Percentiles rank a stretch among this genome's conserved stretches.
Conservation (phyloP, 768 basidiomycete genomes). For the Amanita pallidorosea region DNA sequence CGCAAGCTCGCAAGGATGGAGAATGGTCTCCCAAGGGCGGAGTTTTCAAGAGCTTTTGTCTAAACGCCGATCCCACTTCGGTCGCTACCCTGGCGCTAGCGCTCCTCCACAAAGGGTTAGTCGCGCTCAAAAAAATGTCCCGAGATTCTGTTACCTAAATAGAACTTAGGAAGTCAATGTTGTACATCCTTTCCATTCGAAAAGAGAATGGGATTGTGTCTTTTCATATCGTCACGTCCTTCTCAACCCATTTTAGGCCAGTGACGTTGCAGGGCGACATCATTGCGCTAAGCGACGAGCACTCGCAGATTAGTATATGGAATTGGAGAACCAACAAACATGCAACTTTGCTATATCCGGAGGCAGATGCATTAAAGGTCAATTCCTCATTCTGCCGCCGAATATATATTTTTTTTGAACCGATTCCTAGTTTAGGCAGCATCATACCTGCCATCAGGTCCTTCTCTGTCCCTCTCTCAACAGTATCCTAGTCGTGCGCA, state of each 20-base stretch:
- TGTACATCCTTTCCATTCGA: conserved; percentile 22
- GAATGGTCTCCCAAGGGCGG: conserved; percentile 47
- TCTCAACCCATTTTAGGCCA: conserved; percentile 34
- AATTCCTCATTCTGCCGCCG: conserved; percentile 1
- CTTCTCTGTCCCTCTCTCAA: conserved; percentile 25
- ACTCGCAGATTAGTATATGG: conserved; percentile 36
- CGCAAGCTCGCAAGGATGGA: conserved; percentile 19
- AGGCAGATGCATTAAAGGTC: conserved; percentile 20
- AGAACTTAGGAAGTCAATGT: conserved; percentile 16
- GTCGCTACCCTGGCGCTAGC: conserved; percentile 42
- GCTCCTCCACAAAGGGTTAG: conserved; percentile 34
- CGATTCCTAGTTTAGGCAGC: conserved; percentile 15
- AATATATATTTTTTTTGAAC: conserved; percentile 3
- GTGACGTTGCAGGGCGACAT: conserved; percentile 39
- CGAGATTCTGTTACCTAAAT: conserved; percentile 11
- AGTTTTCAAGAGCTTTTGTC: conserved; percentile 37
- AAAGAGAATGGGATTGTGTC: conserved; percentile 7
- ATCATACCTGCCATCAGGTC: conserved; percentile 43
- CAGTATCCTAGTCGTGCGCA: conserved; percentile 46
- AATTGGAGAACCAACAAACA: conserved; percentile 41
- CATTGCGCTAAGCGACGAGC: conserved; percentile 44
- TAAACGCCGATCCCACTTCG: conserved; percentile 36
- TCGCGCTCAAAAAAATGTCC: conserved; percentile 8
- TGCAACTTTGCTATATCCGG: conserved; percentile 34
- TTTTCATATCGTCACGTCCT: conserved; percentile 20